Percentiles rank a stretch among this genome's conserved stretches.
Evolutionary conservation across 345 rosid genomes (phyloP).

Genomic region (Aquilaria yunnanensis): DNA sequence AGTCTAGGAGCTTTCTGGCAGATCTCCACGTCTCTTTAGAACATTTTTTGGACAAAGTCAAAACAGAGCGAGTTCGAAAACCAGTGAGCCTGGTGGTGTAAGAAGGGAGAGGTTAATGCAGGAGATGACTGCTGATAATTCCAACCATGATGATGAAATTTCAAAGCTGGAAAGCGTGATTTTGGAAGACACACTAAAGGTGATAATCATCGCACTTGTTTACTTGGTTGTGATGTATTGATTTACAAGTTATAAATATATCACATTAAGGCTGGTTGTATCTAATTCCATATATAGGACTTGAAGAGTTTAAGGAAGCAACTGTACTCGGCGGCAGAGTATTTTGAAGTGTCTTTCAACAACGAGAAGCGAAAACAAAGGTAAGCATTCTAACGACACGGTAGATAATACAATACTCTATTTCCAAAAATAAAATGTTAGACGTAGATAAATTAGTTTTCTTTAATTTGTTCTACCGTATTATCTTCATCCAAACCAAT

Average conservation of each 20-base stretch:
- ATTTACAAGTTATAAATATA: not conserved
- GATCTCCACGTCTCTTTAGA: no score
- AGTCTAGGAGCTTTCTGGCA: no score
- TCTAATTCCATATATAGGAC: conserved; percentile 31
- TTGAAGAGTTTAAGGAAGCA: conserved; percentile 70
- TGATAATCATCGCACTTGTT: conserved; percentile 7
- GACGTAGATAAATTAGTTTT: no score
- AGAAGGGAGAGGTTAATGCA: no score
- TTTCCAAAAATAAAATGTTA: no score
- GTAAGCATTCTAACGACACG: conserved; percentile 25
- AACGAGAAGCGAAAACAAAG: conserved; percentile 55
- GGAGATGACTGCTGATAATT: not conserved
- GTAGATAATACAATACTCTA: no score
- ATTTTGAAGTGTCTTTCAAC: conserved; percentile 61
- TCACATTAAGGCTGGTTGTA: no score
- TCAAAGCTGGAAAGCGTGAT: conserved; percentile 61
- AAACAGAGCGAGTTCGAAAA: no score
- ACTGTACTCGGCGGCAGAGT: conserved; percentile 78
- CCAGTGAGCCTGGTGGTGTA: no score
- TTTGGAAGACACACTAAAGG: conserved; percentile 71
- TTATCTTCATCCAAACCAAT: no score
- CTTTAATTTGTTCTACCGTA: no score
- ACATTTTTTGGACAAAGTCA: no score
- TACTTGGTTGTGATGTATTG: not conserved
- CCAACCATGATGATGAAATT: conserved; percentile 59